A percentile compares a stretch with the other conserved stretches of the same genome.
These are phyloP conservation scores for Yamadazyma phyllophila DNA, from an alignment of 805 yeast genomes.

Conservation along the genomic window DNA sequence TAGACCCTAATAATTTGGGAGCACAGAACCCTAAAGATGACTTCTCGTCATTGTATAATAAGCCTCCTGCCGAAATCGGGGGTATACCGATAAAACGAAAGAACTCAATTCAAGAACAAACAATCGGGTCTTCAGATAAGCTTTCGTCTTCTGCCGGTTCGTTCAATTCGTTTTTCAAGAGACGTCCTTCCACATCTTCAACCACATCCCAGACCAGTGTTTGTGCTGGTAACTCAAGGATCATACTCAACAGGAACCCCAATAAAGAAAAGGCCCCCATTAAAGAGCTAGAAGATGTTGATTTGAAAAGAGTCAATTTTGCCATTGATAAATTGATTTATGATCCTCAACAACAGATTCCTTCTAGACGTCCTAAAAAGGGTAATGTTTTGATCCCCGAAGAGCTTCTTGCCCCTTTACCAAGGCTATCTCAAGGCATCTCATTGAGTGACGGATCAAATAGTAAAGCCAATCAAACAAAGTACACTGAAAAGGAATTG, in stretches of 20 bases:
- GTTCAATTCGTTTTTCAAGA: slow-evolving; percentile 16
- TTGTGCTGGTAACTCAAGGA: slow-evolving; percentile 18
- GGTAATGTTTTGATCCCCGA: slow-evolving; percentile 61
- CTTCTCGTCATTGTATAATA: slow-evolving; percentile 8
- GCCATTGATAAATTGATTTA: slow-evolving; percentile 67
- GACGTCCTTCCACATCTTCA: slow-evolving; percentile 15
- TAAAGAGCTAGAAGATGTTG: slow-evolving; percentile 26
- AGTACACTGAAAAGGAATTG: slow-evolving; percentile 47
- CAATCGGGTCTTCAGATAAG: slow-evolving; percentile 6
- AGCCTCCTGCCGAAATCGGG: slow-evolving; percentile 12
- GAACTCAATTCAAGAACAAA: slow-evolving; percentile 7
- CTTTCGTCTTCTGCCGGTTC: slow-evolving; percentile 9
- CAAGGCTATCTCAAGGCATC: slow-evolving; percentile 67
- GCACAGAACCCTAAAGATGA: slow-evolving; percentile 6
- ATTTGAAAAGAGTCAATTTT: slow-evolving; percentile 67
- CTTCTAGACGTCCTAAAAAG: slow-evolving; percentile 51
- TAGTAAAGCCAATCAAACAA: slow-evolving; percentile 27
- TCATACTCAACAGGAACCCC: slow-evolving; percentile 46
- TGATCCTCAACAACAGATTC: slow-evolving; percentile 76
- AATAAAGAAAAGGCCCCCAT: slow-evolving; percentile 28
- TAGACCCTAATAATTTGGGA: slow-evolving; percentile 5
- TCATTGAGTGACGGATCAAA: slow-evolving; percentile 38
- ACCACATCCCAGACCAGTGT: slow-evolving; percentile 2
- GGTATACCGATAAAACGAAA: slow-evolving; percentile 14
- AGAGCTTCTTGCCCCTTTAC: slow-evolving; percentile 61